Conservation (phyloP, 768 basidiomycete genomes). For the Tulasnella sp. region DNA sequence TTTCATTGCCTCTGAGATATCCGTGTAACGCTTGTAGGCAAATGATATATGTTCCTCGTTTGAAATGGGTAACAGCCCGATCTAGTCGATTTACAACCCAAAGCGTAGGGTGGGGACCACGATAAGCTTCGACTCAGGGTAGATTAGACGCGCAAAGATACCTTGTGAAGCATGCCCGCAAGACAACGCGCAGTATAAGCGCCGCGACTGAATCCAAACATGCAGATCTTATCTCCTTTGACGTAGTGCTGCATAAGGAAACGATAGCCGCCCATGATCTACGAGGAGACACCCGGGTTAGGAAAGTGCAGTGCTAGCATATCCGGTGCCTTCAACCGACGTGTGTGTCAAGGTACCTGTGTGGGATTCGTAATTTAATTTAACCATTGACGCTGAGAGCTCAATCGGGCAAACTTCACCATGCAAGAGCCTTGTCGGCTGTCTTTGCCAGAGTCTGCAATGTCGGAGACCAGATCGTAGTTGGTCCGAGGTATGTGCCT, state of each 20-base stretch:
- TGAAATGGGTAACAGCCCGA: conserved; percentile 25
- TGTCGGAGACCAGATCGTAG: neutral
- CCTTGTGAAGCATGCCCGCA: conserved; percentile 29
- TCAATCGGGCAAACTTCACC: conserved; percentile 20
- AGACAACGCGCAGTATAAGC: conserved; percentile 29
- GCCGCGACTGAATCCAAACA: conserved; percentile 34
- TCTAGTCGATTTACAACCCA: conserved; percentile 2
- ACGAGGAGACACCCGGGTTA: neutral
- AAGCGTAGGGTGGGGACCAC: too few relatives aligned
- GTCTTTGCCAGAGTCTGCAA: neutral
- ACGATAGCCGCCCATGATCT: conserved; percentile 24
- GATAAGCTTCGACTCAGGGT: neutral
- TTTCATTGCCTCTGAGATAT: neutral
- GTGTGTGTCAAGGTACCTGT: too few relatives aligned
- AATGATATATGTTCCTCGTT: conserved; percentile 26
- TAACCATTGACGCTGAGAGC: too few relatives aligned
- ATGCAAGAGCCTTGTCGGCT: conserved; percentile 20
- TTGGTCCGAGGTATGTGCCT: conserved; percentile 27
- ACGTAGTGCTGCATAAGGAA: conserved; percentile 23
- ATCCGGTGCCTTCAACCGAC: conserved; percentile 31
- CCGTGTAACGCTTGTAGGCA: conserved; percentile 23
- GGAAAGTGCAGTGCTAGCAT: neutral
- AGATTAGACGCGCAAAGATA: neutral
- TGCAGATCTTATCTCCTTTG: conserved; percentile 30
- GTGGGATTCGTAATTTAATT: too few relatives aligned